phyloP scores from a whole-genome alignment of 331 rosid genomes.

The Pyracantha coccinea region DNA sequence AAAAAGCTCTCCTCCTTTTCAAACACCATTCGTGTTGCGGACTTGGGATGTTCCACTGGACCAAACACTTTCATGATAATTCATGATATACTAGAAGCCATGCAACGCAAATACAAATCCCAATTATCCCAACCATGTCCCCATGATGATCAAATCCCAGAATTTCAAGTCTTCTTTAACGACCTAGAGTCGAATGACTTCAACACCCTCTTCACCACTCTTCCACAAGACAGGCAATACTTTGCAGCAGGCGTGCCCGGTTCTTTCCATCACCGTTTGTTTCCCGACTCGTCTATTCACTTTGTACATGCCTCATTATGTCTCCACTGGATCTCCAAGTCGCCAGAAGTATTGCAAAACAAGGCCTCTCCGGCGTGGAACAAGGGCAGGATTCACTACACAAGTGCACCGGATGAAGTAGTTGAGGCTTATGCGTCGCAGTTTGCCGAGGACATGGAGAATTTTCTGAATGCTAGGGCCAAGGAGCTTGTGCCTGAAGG shows the following conservation, averaged over 20 bases:
- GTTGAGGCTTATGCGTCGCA: constrained; percentile 28
- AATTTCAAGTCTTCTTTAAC: constrained; percentile 43
- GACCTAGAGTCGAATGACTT: constrained; percentile 43
- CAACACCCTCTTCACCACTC: constrained; percentile 37
- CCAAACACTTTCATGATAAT: constrained; percentile 32
- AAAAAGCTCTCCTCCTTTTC: constrained; percentile 1
- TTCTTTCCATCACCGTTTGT: constrained; percentile 33
- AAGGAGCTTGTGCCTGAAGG: constrained; percentile 42
- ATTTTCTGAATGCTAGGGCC: constrained; percentile 41
- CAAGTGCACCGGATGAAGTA: constrained; percentile 32
- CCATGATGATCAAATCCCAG: constrained; percentile 4
- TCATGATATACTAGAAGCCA: constrained; percentile 21
- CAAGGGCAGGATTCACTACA: constrained; percentile 42
- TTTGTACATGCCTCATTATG: constrained; percentile 21
- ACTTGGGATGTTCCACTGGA: constrained; percentile 54
- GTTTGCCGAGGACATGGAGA: constrained; percentile 24
- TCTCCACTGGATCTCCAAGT: constrained; percentile 39
- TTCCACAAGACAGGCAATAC: constrained; percentile 30
- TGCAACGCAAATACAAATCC: constrained; percentile 17
- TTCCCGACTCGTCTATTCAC: constrained; percentile 38
- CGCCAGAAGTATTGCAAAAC: constrained; percentile 27
- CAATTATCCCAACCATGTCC: constrained; percentile 12
- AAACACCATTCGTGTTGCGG: constrained; percentile 31
- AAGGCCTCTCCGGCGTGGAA: constrained; percentile 32
- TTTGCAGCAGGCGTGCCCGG: constrained; percentile 43